Evolutionary conservation across 2,329 filamentous ascomycete genomes (phyloP).

Genomic region (Nothomitra cinnamomea): DNA sequence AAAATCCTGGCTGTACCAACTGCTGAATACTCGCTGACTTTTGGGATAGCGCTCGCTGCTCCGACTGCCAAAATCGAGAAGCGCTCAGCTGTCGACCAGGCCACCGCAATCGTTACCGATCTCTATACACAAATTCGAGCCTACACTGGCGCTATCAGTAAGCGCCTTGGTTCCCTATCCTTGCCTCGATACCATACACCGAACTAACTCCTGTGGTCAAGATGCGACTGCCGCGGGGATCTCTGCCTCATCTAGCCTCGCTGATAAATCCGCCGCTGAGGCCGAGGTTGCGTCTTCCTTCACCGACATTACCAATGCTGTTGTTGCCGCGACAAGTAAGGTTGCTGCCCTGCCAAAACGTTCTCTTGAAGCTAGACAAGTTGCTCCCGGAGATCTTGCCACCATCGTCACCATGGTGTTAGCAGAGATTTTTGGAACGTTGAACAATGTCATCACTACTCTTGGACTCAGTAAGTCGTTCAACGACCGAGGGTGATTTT

Average conservation of each 20-base stretch:
- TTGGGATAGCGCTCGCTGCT: no score
- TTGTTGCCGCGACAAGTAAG: not conserved
- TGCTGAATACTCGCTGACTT: no score
- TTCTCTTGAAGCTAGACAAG: not conserved
- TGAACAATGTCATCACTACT: slow-evolving; percentile 2
- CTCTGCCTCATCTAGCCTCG: not conserved
- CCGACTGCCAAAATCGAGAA: no score
- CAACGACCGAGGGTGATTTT: no score
- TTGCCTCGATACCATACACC: no score
- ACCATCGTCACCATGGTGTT: not conserved
- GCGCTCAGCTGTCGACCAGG: no score
- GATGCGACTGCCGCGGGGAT: slow-evolving; percentile 1
- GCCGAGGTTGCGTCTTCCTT: not conserved
- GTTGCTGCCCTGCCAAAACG: not conserved
- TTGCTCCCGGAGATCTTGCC: not conserved
- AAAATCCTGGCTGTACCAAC: no score
- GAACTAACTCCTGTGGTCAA: not conserved
- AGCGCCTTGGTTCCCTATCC: no score
- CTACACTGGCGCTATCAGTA: no score
- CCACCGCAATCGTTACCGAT: no score
- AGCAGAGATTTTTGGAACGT: not conserved
- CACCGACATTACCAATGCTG: not conserved
- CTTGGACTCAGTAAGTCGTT: not conserved
- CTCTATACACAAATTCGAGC: no score
- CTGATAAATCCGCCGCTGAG: not conserved